These are phyloP conservation scores for Fusarium udum DNA, from an alignment of 2,329 filamentous ascomycete species.

Conservation along the genomic window DNA sequence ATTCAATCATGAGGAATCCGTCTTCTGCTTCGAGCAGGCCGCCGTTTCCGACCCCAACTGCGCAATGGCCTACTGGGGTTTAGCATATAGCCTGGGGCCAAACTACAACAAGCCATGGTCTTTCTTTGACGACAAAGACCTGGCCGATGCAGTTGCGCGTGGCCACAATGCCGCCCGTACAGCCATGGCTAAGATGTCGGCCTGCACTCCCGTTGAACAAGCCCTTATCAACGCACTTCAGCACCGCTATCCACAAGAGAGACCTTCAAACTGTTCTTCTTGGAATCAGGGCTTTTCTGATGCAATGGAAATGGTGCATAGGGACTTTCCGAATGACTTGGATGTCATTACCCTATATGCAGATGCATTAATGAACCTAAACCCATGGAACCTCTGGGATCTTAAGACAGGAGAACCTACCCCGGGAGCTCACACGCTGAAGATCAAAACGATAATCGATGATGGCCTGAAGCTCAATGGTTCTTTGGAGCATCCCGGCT, in stretches of 20 bases:
- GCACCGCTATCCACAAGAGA: conserved; percentile 62
- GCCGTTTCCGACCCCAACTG: conserved; percentile 62
- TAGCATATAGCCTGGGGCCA: conserved; percentile 76
- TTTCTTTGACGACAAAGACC: conserved; percentile 71
- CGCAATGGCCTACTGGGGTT: conserved; percentile 74
- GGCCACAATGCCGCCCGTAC: conserved; percentile 42
- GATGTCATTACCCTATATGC: conserved; percentile 51
- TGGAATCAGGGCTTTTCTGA: conserved; percentile 50
- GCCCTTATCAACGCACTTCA: conserved; percentile 71
- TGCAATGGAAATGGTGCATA: conserved; percentile 52
- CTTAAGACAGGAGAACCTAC: background rate
- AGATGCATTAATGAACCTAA: conserved; percentile 59
- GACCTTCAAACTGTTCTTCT: background rate
- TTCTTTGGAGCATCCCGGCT: conserved; percentile 70
- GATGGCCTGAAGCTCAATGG: background rate
- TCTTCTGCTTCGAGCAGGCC: conserved; percentile 70
- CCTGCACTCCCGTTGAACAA: conserved; percentile 54
- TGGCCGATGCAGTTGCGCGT: background rate
- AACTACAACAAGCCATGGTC: conserved; percentile 84
- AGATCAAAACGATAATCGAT: background rate
- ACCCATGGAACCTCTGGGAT: conserved; percentile 31
- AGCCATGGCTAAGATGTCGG: background rate
- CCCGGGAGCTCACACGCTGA: background rate
- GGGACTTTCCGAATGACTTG: conserved; percentile 51
- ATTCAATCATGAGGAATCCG: conserved; percentile 80